Conservation (phyloP, 176 grass and related monocot genomes). For the Cenchrus americanus region DNA sequence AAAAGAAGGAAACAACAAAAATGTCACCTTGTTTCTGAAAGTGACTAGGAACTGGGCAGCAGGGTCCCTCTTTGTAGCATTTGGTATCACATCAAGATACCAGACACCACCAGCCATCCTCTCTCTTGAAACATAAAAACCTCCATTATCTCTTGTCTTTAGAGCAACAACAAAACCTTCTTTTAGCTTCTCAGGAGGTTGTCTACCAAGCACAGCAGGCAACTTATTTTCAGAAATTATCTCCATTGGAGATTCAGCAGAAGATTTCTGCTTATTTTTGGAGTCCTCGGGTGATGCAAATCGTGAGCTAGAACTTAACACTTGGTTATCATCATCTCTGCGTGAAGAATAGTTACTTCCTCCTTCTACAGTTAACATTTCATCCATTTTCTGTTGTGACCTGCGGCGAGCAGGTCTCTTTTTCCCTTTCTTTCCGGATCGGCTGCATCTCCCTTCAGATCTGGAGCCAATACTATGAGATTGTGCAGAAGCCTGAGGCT, state of each 20-base stretch:
- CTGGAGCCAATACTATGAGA: constrained; percentile 60
- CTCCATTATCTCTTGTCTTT: constrained; percentile 60
- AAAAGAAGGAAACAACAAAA: constrained; percentile 5
- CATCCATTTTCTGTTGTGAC: constrained; percentile 88
- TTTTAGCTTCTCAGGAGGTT: constrained; percentile 52
- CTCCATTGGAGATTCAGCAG: constrained; percentile 76
- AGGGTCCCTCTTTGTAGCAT: constrained; percentile 89
- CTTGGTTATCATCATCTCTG: constrained; percentile 83
- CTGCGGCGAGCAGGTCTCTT: constrained; percentile 85
- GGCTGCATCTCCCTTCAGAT: constrained; percentile 82
- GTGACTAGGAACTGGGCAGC: constrained; percentile 87
- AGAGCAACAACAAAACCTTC: constrained; percentile 88
- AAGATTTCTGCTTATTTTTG: constrained; percentile 70
- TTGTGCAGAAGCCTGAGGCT: constrained; percentile 67
- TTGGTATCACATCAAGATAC: constrained; percentile 85
- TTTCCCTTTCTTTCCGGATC: constrained; percentile 95
- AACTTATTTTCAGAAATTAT: constrained; percentile 70
- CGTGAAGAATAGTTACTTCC: constrained; percentile 70
- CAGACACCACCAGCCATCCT: constrained; percentile 63
- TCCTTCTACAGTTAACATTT: constrained; percentile 64
- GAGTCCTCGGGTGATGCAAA: constrained; percentile 94
- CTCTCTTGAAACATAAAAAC: constrained; percentile 83
- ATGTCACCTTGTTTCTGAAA: constrained; percentile 72
- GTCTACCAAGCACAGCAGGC: constrained; percentile 46
- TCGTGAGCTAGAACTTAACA: constrained; percentile 86